Conservation (phyloP, 2,329 filamentous ascomycete genomes). For the Botrytis aclada region DNA sequence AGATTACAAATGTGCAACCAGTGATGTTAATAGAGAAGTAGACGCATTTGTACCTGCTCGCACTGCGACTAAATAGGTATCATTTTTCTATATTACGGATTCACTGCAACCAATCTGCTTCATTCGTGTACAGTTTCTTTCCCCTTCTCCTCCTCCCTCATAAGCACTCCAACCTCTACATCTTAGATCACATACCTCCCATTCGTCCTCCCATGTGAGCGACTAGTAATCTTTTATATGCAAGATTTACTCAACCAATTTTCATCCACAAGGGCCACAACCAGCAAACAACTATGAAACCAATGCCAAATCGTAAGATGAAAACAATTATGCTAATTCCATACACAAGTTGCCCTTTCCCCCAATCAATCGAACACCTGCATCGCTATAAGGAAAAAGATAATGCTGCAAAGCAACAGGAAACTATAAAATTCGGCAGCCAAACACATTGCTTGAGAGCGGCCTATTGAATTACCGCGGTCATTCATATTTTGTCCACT, state of each 20-base stretch:
- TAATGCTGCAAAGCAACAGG: background rate
- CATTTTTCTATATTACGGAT: conserved; percentile 19
- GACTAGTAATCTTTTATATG: conserved; percentile 4
- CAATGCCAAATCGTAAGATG: background rate
- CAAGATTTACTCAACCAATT: background rate
- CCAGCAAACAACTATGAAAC: conserved; percentile 6
- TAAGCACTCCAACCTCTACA: background rate
- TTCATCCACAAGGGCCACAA: conserved; percentile 4
- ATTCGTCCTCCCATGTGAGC: background rate
- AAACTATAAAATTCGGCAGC: conserved; percentile 3
- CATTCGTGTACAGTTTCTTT: conserved; percentile 13
- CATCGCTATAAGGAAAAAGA: conserved; percentile 9
- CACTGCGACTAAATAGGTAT: conserved; percentile 1
- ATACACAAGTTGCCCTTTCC: conserved; percentile 10
- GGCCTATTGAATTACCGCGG: background rate
- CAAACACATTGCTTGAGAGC: background rate
- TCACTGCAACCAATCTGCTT: background rate
- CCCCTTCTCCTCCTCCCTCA: background rate
- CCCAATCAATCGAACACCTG: conserved; percentile 17
- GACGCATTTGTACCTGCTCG: background rate
- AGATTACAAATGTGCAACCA: background rate
- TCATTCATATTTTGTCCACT: conserved; percentile 1
- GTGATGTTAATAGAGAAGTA: background rate
- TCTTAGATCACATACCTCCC: background rate
- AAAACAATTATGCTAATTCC: conserved; percentile 17